Evolutionary conservation across 2,329 filamentous ascomycete genomes (phyloP).

Genomic region (Malbranchea cinnamomea): DNA sequence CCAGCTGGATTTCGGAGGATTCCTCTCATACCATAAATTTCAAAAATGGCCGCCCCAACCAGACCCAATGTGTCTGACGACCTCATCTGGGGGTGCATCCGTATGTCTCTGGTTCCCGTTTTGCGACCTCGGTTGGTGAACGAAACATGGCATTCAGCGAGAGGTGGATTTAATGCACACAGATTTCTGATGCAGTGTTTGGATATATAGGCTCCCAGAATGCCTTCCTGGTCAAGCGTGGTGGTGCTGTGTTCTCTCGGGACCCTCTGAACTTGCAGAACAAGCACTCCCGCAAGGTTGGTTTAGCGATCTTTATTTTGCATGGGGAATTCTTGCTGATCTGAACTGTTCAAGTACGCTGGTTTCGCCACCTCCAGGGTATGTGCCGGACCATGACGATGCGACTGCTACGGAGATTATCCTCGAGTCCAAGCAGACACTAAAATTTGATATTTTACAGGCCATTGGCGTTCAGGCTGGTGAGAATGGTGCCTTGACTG

Average conservation of each 20-base stretch:
- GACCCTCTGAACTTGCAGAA: slow-evolving; percentile 90
- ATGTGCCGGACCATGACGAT: slow-evolving; percentile 17
- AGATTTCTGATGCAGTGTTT: no score
- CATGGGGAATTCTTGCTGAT: slow-evolving; percentile 13
- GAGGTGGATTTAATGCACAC: background rate
- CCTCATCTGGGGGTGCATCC: slow-evolving; percentile 87
- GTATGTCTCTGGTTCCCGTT: slow-evolving; percentile 45
- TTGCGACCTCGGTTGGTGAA: background rate
- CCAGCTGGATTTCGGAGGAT: slow-evolving; percentile 11
- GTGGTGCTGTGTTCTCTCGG: slow-evolving; percentile 78
- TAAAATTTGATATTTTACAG: slow-evolving; percentile 31
- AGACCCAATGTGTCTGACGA: slow-evolving; percentile 72
- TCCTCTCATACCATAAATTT: slow-evolving; percentile 13
- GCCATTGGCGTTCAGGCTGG: slow-evolving; percentile 65
- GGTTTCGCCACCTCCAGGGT: slow-evolving; percentile 93
- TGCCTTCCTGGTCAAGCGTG: slow-evolving; percentile 86
- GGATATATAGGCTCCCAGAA: slow-evolving; percentile 59
- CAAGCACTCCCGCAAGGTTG: slow-evolving; percentile 78
- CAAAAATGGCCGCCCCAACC: slow-evolving; percentile 30
- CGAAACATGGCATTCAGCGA: background rate
- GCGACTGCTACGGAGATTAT: background rate
- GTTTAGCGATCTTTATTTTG: slow-evolving; percentile 8
- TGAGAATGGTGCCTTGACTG: slow-evolving; percentile 64
- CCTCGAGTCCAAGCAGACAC: no score
- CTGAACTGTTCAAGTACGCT: slow-evolving; percentile 47